Percentiles rank a stretch among this genome's conserved stretches.
Conservation (phyloP, 495 filamentous ascomycete genomes). For the Tuber indicum region DNA sequence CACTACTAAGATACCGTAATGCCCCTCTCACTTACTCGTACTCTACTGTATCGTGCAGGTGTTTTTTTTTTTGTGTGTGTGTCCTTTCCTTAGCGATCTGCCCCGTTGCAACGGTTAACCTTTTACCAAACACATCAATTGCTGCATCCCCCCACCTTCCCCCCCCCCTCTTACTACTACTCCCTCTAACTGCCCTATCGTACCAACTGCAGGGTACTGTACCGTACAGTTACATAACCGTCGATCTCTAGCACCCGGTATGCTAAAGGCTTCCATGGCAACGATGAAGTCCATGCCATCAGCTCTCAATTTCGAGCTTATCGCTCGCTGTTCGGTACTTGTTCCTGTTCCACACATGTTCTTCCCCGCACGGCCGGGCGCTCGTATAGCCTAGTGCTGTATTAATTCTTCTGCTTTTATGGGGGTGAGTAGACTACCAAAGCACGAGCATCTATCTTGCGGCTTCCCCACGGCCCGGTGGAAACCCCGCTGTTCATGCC, state of each 20-base stretch:
- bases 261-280: conserved; percentile 44
- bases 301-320: conserved; percentile 73
- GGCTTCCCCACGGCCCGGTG: conserved; percentile 85
- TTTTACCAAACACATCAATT: conserved; percentile 21
- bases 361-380: background rate
- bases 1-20: background rate
- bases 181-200: background rate
- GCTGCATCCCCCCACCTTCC: background rate
- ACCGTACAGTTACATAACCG: background rate
- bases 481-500: conserved; percentile 94
- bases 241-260: conserved; percentile 5
- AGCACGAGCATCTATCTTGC: conserved; percentile 83
- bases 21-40: background rate
- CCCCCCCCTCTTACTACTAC: background rate
- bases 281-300: conserved; percentile 54
- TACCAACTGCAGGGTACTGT: background rate
- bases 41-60: too few species aligned
- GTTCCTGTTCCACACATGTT: background rate
- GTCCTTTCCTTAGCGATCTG: background rate
- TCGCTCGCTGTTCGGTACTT: conserved; percentile 73
- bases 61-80: background rate
- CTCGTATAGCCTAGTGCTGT: background rate
- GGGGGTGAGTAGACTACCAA: conserved; percentile 65
- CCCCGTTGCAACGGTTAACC: background rate
- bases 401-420: background rate